Percentiles rank a stretch among this genome's conserved stretches.
These are phyloP conservation scores for Ceratobasidium sp. DNA, from an alignment of 1,284 basidiomycete species.

Conservation along the genomic window DNA sequence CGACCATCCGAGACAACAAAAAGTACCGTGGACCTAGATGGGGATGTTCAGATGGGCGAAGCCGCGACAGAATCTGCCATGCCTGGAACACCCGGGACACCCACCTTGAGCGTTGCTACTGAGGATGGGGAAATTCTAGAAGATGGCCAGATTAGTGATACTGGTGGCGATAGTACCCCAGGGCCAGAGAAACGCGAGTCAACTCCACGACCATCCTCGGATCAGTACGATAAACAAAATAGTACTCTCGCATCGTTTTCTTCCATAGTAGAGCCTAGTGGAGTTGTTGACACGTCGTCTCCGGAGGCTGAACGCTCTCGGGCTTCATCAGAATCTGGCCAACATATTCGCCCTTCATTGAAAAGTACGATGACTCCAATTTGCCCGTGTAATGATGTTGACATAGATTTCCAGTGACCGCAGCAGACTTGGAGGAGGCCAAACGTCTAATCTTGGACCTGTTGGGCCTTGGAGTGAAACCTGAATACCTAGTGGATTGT, in stretches of 20 bases:
- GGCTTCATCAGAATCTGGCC: background rate
- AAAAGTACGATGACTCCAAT: slow-evolving; percentile 64
- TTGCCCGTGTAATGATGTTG: background rate
- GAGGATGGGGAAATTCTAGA: slow-evolving; percentile 41
- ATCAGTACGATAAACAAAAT: background rate
- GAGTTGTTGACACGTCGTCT: background rate
- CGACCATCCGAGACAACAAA: background rate
- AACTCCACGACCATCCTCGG: slow-evolving; percentile 9
- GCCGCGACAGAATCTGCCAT: background rate
- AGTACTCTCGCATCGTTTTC: too few species aligned
- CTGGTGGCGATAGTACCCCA: background rate
- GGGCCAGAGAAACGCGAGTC: background rate
- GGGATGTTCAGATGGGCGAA: slow-evolving; percentile 30
- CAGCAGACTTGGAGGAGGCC: slow-evolving; percentile 73
- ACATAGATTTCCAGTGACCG: slow-evolving; percentile 66
- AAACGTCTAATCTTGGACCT: slow-evolving; percentile 81
- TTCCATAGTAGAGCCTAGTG: background rate
- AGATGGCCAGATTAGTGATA: slow-evolving; percentile 1
- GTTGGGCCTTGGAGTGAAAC: slow-evolving; percentile 82
- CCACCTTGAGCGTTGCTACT: background rate
- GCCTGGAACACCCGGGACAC: background rate
- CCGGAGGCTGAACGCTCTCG: background rate
- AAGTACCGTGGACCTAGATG: background rate
- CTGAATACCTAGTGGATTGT: slow-evolving; percentile 76
- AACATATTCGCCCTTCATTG: slow-evolving; percentile 74